Conservation (phyloP, 352 stramenopile species). For the Phytophthora lateralis region DNA sequence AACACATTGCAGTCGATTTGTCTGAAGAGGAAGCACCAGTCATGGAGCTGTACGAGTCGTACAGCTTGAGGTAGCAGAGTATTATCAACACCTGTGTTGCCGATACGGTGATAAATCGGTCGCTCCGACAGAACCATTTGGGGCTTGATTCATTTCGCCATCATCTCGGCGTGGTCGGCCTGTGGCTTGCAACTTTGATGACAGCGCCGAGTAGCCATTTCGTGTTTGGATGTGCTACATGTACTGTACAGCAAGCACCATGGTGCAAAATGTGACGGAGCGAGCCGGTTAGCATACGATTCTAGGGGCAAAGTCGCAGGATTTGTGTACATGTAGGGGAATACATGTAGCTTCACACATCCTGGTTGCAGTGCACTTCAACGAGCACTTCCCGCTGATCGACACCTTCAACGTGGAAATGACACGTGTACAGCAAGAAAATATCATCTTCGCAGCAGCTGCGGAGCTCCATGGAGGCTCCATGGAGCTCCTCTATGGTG, state of each 20-base stretch:
- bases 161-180: background rate
- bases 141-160: background rate
- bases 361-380: slow-evolving; percentile 32
- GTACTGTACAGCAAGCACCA: background rate
- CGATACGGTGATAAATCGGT: background rate
- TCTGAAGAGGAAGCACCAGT: too few relatives aligned
- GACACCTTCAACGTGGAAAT: slow-evolving; percentile 22
- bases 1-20: too few relatives aligned
- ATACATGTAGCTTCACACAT: slow-evolving; percentile 19
- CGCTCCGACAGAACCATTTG: background rate
- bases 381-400: slow-evolving; percentile 23
- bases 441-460: slow-evolving; percentile 23
- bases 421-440: slow-evolving; percentile 8
- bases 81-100: too few relatives aligned
- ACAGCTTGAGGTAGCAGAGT: too few relatives aligned
- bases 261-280: slow-evolving; percentile 27
- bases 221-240: background rate
- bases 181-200: background rate
- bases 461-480: slow-evolving; percentile 14
- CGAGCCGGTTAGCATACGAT: slow-evolving; percentile 33
- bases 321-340: slow-evolving; percentile 5
- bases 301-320: slow-evolving; percentile 15
- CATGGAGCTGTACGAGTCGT: too few relatives aligned
- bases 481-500: too few relatives aligned
- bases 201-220: background rate